Conservation (phyloP, 148 eudicot species). For the Salicornia ramosissima region DNA sequence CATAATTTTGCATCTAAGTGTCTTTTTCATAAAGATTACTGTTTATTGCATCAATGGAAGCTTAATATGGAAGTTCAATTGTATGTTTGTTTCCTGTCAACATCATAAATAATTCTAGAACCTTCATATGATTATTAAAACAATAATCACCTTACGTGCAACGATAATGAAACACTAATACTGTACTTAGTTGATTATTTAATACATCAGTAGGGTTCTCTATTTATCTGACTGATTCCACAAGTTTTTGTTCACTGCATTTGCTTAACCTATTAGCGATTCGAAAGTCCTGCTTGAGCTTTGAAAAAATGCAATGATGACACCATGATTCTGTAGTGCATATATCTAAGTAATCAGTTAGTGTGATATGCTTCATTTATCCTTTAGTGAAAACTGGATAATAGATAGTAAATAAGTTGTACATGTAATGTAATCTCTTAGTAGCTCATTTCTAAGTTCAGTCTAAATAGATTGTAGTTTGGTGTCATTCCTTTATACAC, state of each 20-base stretch:
- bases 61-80: not conserved
- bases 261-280: too few species aligned
- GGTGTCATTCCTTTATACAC: not conserved
- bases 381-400: not conserved
- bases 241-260: not conserved
- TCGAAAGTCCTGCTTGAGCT: too few species aligned
- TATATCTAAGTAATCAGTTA: not conserved
- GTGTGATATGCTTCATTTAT: not conserved
- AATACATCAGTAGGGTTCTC: not conserved
- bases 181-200: not conserved
- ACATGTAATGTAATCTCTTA: not conserved
- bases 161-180: not conserved
- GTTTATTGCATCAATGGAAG: not conserved
- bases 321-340: too few species aligned
- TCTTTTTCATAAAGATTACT: not conserved
- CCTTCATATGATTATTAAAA: not conserved
- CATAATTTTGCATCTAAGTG: too few species aligned
- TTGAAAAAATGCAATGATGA: too few species aligned
- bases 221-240: not conserved
- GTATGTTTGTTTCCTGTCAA: not conserved
- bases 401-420: not conserved
- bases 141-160: too few species aligned
- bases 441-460: too few species aligned
- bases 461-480: not conserved
- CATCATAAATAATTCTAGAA: constrained; percentile 1